Conservation (phyloP, 2,329 filamentous ascomycete species). For the Neonectria coccinea region DNA sequence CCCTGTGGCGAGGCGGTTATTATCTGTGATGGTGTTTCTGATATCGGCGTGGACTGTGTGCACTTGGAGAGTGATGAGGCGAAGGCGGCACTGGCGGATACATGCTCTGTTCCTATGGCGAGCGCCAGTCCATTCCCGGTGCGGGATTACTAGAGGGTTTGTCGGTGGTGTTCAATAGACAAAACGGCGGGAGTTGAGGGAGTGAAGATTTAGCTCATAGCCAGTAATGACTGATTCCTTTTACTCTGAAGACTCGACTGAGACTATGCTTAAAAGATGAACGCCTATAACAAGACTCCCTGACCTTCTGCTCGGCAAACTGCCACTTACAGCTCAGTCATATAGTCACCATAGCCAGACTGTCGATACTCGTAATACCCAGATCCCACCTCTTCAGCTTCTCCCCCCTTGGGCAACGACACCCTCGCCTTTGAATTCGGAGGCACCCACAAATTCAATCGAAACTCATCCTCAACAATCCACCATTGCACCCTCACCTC, state of each 20-base stretch:
- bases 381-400: conserved; percentile 14
- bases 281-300: background rate
- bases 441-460: conserved; percentile 21
- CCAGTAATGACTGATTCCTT: background rate
- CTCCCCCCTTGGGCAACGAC: conserved; percentile 12
- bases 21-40: conserved; percentile 40
- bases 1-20: conserved; percentile 39
- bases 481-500: conserved; percentile 15
- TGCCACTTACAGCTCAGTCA: too few species aligned
- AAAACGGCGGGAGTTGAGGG: background rate
- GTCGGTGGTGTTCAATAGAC: background rate
- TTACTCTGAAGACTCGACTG: too few species aligned
- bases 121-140: conserved; percentile 34
- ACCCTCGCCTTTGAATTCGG: conserved; percentile 18
- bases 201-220: background rate
- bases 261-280: background rate
- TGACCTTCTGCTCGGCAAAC: background rate
- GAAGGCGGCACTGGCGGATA: conserved; percentile 38
- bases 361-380: conserved; percentile 24
- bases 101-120: conserved; percentile 32
- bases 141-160: conserved; percentile 3
- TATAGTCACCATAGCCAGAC: conserved; percentile 11
- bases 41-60: conserved; percentile 41
- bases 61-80: conserved; percentile 32
- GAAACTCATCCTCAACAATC: conserved; percentile 7